These are phyloP conservation scores for Trypethelium eluteriae DNA, from an alignment of 495 filamentous ascomycete genomes.

Conservation along the genomic window DNA sequence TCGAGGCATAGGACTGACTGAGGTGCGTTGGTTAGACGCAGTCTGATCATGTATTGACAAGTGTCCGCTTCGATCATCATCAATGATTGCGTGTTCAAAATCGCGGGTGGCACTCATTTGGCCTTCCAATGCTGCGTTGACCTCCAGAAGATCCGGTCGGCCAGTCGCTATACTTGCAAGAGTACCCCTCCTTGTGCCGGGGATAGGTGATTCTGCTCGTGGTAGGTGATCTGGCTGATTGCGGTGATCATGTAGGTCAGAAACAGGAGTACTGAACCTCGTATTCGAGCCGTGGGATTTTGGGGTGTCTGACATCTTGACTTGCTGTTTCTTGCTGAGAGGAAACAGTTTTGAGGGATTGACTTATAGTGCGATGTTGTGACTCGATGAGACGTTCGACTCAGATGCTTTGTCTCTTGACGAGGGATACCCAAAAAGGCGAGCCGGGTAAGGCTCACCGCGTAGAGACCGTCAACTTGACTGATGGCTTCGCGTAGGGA, in stretches of 20 bases:
- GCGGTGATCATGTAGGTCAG: constrained; percentile 89
- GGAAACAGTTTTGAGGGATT: not conserved
- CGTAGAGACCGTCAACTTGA: constrained; percentile 32
- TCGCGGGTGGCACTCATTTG: constrained; percentile 41
- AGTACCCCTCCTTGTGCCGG: constrained; percentile 34
- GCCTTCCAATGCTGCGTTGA: constrained; percentile 46
- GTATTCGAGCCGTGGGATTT: constrained; percentile 52
- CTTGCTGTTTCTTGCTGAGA: not conserved
- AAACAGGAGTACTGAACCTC: constrained; percentile 68
- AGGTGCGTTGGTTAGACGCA: constrained; percentile 28
- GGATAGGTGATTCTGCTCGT: constrained; percentile 46
- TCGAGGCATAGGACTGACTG: constrained; percentile 24
- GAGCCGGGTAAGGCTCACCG: constrained; percentile 39
- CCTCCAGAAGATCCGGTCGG: constrained; percentile 43
- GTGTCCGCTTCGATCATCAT: constrained; percentile 56
- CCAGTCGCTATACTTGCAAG: constrained; percentile 33
- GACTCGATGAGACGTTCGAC: constrained; percentile 26
- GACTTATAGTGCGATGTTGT: constrained; percentile 19
- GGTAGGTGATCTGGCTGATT: constrained; percentile 64
- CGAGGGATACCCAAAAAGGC: constrained; percentile 17
- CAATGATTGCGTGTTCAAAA: constrained; percentile 76
- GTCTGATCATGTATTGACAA: constrained; percentile 19
- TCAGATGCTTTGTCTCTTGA: constrained; percentile 17
- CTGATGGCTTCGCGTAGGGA: constrained; percentile 37
- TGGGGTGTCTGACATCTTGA: constrained; percentile 47